Conservation (phyloP, 192 early-diverging fungal genomes). For the Backusella sp. region DNA sequence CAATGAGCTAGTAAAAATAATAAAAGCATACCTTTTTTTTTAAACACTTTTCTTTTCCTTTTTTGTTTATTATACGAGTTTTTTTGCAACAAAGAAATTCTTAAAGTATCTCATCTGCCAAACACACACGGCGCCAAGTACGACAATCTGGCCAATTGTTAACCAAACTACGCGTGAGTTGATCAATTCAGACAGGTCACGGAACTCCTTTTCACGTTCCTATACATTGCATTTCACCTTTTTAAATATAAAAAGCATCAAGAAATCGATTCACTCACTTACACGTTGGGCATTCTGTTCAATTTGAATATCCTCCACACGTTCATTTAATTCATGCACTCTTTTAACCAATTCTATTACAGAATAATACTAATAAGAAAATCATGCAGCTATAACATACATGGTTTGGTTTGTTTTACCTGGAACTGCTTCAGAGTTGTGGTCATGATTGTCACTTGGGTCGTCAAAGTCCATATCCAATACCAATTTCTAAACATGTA, state of each 20-base stretch:
- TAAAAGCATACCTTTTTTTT: no score
- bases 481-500: conserved; percentile 36
- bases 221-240: conserved; percentile 18
- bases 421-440: conserved; percentile 33
- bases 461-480: conserved; percentile 50
- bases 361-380: not conserved
- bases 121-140: conserved; percentile 74
- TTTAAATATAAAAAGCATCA: no score
- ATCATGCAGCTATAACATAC: not conserved
- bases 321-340: conserved; percentile 78
- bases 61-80: conserved; percentile 64
- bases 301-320: conserved; percentile 76
- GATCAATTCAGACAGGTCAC: conserved; percentile 78
- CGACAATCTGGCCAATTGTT: conserved; percentile 81
- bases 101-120: conserved; percentile 90
- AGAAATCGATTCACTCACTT: conserved; percentile 24
- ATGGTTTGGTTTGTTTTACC: conserved; percentile 27
- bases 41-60: not conserved
- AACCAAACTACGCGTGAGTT: conserved; percentile 87
- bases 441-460: conserved; percentile 29
- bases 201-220: conserved; percentile 91
- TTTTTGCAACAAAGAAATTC: conserved; percentile 88
- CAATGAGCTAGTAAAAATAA: no score
- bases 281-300: conserved; percentile 91
- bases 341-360: conserved; percentile 63